A percentile compares a stretch with the other conserved stretches of the same genome.
phyloP scores from a whole-genome alignment of 345 rosid genomes.

The Hibiscus mutabilis region DNA sequence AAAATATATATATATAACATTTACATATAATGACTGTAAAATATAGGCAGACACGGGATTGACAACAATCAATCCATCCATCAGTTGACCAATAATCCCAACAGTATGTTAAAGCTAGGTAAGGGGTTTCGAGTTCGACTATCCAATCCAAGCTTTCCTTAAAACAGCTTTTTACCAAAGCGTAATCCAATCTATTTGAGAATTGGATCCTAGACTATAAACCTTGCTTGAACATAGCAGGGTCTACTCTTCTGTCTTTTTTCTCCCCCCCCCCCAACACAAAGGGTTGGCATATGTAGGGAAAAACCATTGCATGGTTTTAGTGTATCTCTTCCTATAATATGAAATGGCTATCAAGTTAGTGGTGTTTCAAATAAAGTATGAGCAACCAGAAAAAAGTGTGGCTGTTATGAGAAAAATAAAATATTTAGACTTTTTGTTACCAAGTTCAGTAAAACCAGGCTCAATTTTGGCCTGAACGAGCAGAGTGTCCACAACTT shows the following conservation, averaged over 20 bases:
- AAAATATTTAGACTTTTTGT: background rate
- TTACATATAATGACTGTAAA: background rate
- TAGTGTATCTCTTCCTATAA: background rate
- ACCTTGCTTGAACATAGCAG: background rate
- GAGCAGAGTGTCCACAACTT: constrained; percentile 80
- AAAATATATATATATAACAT: background rate
- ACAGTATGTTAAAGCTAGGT: background rate
- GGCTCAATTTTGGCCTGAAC: constrained; percentile 91
- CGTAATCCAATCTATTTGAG: background rate
- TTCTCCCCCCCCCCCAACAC: too few species aligned
- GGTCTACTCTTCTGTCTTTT: background rate
- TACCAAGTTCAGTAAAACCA: constrained; percentile 93
- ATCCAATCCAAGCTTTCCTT: background rate
- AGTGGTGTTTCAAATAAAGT: background rate
- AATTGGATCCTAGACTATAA: background rate
- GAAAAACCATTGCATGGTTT: background rate
- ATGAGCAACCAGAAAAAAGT: background rate
- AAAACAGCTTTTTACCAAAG: background rate
- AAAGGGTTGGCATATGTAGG: background rate
- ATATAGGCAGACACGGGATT: background rate
- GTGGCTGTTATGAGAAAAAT: background rate
- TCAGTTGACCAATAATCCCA: background rate
- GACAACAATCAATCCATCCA: background rate
- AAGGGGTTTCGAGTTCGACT: background rate
- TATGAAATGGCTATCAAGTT: background rate